A percentile compares a stretch with the other conserved stretches of the same genome.
Conservation (phyloP, 257 asterid species). For the Solanum corneliomulleri region DNA sequence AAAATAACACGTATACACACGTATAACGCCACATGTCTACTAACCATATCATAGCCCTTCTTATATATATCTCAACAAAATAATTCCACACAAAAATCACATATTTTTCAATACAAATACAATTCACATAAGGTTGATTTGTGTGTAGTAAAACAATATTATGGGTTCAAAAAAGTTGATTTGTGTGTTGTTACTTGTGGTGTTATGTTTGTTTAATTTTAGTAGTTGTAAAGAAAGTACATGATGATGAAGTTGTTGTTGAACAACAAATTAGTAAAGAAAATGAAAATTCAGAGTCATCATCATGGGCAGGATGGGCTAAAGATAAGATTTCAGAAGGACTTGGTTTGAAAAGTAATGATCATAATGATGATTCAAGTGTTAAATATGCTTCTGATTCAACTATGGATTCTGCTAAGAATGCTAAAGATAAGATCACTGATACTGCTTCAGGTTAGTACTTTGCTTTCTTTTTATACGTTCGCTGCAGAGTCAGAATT, state of each 20-base stretch:
- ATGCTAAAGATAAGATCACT: constrained; percentile 16
- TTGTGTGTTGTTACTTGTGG: neutral
- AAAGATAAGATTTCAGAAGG: constrained; percentile 43
- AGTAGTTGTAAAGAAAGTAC: neutral
- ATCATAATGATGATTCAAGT: neutral
- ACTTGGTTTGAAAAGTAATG: constrained; percentile 9
- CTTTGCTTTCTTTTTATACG: neutral
- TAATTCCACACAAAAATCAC: rapidly evolving
- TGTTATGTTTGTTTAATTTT: neutral
- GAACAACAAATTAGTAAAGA: neutral
- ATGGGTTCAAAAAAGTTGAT: neutral
- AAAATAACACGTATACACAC: neutral
- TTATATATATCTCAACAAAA: neutral
- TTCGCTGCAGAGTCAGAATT: no score
- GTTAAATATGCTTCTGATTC: neutral
- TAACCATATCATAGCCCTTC: neutral
- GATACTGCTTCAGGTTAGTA: constrained; percentile 19
- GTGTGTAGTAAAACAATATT: neutral
- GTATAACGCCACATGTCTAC: neutral
- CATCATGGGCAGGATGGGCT: constrained; percentile 58
- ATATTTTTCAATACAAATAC: neutral
- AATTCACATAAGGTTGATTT: neutral
- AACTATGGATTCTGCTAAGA: constrained; percentile 19
- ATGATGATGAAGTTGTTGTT: neutral
- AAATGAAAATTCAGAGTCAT: constrained; percentile 22